Base-by-base conservation (phyloP, 345 rosid genomes). In the Salix koriyanagi region DNA sequence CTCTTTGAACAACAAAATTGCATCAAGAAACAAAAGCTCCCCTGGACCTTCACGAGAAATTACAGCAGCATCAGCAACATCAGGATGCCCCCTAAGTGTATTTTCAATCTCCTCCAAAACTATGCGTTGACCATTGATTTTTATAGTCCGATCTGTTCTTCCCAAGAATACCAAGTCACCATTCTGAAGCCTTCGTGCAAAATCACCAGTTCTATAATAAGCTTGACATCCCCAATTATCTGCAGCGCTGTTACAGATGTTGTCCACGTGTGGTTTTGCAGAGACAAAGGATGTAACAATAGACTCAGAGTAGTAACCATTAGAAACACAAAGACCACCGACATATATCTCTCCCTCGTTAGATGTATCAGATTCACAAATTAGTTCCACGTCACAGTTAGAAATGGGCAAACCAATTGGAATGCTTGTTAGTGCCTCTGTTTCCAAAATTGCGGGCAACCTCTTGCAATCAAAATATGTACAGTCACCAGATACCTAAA, bases 401-500 rank as follows among this genome's bases (percentile, higher is more conserved):
- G 93, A 81, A 70, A 96, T 90, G 46, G 96, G 96, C 76, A 85
- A 73, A 72, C 99, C 99, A 86, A 96, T 91, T 12, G 99, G 99
- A 77, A 96, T 98, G 84, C 88, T 90, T 77, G 83, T 67, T 80
- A 93, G 79, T 36, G 78, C 76, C 79, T 85, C 90, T n/a, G 73
- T 83, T 81, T 88, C 89, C 85, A 93, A 86, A 82, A 96, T 83
- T 71, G 65, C 71, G n/a, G 92, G 91, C 88, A 96, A 79, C 81
- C 79, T 83, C 80, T 89, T 85, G 90, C 97, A 96, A 85, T 96
- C 98, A 84, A 92, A 96, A 84, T 87, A 93, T 50, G 89, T 87
- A 84, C 97, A 93, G 83, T 96, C 99, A 71, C 98, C 98, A 74
- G 98, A 86, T 61, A 93, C 99, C 99, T 96, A 78, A 65, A 80